phyloP scores from a whole-genome alignment of 306 rosid species.

The Vicia sativa region DNA sequence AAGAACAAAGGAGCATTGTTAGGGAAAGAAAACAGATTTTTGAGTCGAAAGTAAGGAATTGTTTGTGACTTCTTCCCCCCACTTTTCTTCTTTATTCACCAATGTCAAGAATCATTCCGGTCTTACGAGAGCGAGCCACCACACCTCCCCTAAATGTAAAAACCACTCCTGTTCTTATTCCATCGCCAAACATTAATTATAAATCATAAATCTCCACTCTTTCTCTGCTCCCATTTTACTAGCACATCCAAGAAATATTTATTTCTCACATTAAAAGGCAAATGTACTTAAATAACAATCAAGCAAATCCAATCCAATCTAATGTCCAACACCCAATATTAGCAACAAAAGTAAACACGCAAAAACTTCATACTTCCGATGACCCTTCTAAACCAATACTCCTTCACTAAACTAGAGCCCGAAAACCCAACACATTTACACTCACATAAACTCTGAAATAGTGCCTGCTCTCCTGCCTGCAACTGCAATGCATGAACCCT shows the following conservation, averaged over 20 bases:
- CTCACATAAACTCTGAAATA: conserved; percentile 14
- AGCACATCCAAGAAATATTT: neutral
- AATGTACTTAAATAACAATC: neutral
- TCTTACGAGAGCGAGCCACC: conserved; percentile 11
- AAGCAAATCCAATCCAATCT: conserved; percentile 27
- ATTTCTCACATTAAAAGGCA: neutral
- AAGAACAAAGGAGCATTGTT: neutral
- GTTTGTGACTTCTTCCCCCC: neutral
- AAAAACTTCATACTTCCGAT: neutral
- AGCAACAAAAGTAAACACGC: neutral
- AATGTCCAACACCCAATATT: conserved; percentile 19
- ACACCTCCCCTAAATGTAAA: neutral
- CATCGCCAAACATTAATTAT: neutral
- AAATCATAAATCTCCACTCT: conserved; percentile 1
- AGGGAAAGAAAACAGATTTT: conserved; percentile 3
- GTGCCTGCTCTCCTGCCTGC: neutral
- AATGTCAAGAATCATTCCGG: neutral
- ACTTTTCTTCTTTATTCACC: neutral
- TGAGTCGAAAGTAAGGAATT: no score
- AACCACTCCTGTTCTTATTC: neutral
- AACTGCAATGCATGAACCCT: neutral
- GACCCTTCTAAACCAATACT: neutral
- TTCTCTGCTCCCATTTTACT: neutral
- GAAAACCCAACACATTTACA: conserved; percentile 9
- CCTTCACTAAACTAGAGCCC: conserved; percentile 7